Percentiles rank a stretch among this genome's conserved stretches.
Conservation (phyloP, 345 rosid genomes). For the Aegle marmelos region DNA sequence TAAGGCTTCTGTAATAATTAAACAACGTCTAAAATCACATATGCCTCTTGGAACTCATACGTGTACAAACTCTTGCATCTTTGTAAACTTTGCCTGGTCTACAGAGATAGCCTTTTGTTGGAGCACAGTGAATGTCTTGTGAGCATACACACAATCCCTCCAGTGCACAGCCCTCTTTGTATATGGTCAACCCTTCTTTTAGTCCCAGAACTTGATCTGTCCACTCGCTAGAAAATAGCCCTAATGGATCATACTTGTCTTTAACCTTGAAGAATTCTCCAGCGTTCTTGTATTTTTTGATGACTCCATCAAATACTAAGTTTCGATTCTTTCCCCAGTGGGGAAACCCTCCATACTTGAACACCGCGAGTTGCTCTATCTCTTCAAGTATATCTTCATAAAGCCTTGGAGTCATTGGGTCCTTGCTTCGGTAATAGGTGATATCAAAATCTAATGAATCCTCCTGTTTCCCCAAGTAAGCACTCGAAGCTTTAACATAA, state of each 20-base stretch:
- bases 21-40: no score
- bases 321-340: conserved; percentile 93
- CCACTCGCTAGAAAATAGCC: conserved; percentile 79
- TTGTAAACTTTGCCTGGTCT: conserved; percentile 52
- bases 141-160: conserved; percentile 82
- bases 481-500: conserved; percentile 59
- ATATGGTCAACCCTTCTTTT: conserved; percentile 30
- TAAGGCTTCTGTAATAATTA: no score
- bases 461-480: conserved; percentile 62
- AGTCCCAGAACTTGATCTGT: conserved; percentile 55
- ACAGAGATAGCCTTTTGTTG: conserved; percentile 57
- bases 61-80: conserved; percentile 61
- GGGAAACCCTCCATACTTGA: conserved; percentile 71
- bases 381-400: conserved; percentile 67
- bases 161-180: conserved; percentile 64
- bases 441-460: conserved; percentile 75
- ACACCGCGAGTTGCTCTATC: conserved; percentile 75
- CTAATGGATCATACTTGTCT: conserved; percentile 54
- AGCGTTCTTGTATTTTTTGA: conserved; percentile 48
- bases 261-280: conserved; percentile 48
- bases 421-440: conserved; percentile 64
- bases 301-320: conserved; percentile 51
- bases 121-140: conserved; percentile 66
- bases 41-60: not conserved
- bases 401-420: conserved; percentile 63